Base-by-base conservation (phyloP, 805 yeast species). In the Wickerhamomyces canadensis region DNA sequence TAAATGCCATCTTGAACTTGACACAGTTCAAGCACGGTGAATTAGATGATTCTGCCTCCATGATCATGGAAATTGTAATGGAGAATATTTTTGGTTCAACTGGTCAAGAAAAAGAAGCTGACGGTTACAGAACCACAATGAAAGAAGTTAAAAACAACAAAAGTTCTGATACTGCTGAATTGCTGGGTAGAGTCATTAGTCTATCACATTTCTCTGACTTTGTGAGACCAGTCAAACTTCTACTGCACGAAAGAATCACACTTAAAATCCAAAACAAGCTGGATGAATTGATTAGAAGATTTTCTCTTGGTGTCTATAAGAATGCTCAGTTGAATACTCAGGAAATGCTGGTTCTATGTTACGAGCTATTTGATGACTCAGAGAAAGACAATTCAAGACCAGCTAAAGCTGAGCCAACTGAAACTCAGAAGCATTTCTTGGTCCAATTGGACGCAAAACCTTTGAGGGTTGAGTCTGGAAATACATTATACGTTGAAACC, bases 61-160 rank as follows among this genome's bases (percentile, higher is more conserved):
- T 81, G 37, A 62, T 89, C 11, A 79, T 81, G 47, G 78, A 76
- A 17, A 67, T 87, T 13, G 69, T 89, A 17, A 91, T 91, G 96
- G 95, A 88, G 53, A 96, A 91, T 53, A 73, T 79, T 4, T 89
- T 93, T 59, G 98, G 98, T 18, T 74, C 81, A 9, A 84, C 95
- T 4, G 95, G 96, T 25, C 83, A 82, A 54, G 98, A 93, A 53
- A 91, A 93, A 56, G 98, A 93, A 46, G 89, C 93, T 5, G 97
- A 88, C 43, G 96, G 88, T 15, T 91, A 93, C 53, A 75, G 74
- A 36, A 80, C 85, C 22, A 78, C 80, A 43, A 84, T 88, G 78
- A 84, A 83, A 50, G 98, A 91, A 65, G 91, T 93, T 25, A 89
- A 87, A 56, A 80, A 78, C 46, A 86, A 85, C 54, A 87, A 87